Evolutionary conservation across 352 stramenopile species (phyloP).

Genomic region (Pythium biforme): DNA sequence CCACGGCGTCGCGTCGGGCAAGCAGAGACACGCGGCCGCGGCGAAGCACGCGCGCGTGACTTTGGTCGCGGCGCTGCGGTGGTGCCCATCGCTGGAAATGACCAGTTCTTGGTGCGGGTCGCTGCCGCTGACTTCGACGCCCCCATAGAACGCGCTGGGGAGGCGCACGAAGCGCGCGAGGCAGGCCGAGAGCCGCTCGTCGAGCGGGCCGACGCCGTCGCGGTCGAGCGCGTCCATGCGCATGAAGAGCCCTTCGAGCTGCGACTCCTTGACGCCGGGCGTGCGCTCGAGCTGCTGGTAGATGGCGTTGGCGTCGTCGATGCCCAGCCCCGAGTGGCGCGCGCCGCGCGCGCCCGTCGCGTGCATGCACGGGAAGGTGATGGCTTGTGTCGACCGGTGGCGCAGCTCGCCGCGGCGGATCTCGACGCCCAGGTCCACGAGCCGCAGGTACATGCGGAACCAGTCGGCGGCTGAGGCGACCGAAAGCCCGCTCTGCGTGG

Average conservation of each 20-base stretch:
- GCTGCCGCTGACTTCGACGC: slow-evolving; percentile 50
- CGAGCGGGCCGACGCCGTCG: slow-evolving; percentile 50
- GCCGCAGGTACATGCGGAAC: slow-evolving; percentile 73
- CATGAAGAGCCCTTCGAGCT: slow-evolving; percentile 48
- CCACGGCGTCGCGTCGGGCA: slow-evolving; percentile 55
- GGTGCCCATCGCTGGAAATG: slow-evolving; percentile 2
- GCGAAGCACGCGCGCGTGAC: slow-evolving; percentile 44
- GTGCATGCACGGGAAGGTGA: slow-evolving; percentile 54
- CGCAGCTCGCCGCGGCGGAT: slow-evolving; percentile 74
- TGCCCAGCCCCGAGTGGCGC: slow-evolving; percentile 61
- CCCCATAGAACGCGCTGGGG: slow-evolving; percentile 44
- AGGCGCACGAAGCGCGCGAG: slow-evolving; percentile 37
- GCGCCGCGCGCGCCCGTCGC: slow-evolving; percentile 60
- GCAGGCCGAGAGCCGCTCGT: slow-evolving; percentile 49
- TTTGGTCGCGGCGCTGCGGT: slow-evolving; percentile 14
- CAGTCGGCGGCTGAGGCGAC: slow-evolving; percentile 40
- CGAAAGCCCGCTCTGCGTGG: slow-evolving; percentile 37
- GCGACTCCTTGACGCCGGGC: slow-evolving; percentile 36
- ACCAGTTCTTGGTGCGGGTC: slow-evolving; percentile 59
- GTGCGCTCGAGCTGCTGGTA: slow-evolving; percentile 44
- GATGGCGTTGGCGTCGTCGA: slow-evolving; percentile 73
- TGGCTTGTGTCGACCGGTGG: slow-evolving; percentile 37
- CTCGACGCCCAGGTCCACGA: slow-evolving; percentile 63
- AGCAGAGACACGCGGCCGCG: slow-evolving; percentile 42
- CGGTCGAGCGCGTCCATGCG: slow-evolving; percentile 62